These are phyloP conservation scores for Backusella psychrophila DNA, from an alignment of 192 early-diverging fungal species.

Conservation along the genomic window DNA sequence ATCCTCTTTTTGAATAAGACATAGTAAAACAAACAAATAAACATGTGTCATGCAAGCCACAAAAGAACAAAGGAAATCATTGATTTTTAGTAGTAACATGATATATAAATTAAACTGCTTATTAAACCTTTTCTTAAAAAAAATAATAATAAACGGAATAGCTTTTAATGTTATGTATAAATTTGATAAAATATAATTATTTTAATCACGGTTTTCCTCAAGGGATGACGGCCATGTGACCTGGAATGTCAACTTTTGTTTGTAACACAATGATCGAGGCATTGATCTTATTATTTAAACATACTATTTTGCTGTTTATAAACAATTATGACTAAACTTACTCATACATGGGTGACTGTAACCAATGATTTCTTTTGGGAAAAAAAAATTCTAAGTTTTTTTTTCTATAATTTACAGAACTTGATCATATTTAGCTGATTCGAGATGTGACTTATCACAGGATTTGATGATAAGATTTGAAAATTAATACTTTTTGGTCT, in stretches of 20 bases:
- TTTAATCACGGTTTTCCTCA: neutral
- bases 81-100: neutral
- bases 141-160: neutral
- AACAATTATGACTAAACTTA: neutral
- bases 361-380: neutral
- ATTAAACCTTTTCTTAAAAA: neutral
- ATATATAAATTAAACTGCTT: neutral
- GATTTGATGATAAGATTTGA: neutral
- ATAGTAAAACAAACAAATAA: neutral
- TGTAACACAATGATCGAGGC: neutral
- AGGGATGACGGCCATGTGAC: neutral
- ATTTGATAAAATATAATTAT: neutral
- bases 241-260: neutral
- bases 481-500: no score
- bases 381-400: no score
- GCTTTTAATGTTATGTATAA: neutral
- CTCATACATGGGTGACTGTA: neutral
- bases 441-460: neutral
- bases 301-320: neutral
- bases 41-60: neutral
- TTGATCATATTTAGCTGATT: neutral
- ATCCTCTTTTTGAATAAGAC: neutral
- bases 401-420: neutral
- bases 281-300: neutral
- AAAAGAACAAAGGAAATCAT: constrained; percentile 8